A percentile compares a stretch with the other conserved stretches of the same genome.
Conservation (phyloP, 2,329 filamentous ascomycete genomes). For the Colletotrichum orbiculare region DNA sequence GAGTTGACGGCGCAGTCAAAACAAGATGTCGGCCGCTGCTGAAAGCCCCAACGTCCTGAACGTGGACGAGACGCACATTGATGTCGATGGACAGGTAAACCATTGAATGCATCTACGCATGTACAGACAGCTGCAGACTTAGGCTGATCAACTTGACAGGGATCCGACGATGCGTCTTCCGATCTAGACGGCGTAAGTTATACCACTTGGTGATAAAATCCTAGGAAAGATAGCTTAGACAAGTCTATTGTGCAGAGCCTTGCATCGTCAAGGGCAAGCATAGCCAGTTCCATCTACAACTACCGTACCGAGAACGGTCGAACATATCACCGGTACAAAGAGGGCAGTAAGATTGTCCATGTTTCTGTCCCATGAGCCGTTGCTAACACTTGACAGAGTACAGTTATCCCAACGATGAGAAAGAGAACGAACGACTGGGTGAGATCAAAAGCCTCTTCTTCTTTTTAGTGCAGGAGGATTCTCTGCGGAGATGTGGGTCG, state of each 20-base stretch:
- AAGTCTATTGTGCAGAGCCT: neutral
- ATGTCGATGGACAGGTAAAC: neutral
- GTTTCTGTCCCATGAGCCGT: neutral
- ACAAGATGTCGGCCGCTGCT: neutral
- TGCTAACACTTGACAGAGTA: neutral
- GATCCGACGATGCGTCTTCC: neutral
- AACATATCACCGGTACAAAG: conserved; percentile 12
- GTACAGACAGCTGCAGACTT: too few relatives aligned
- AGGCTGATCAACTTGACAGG: neutral
- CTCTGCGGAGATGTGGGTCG: too few relatives aligned
- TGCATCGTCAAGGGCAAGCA: neutral
- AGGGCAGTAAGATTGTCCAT: neutral
- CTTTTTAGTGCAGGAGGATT: too few relatives aligned
- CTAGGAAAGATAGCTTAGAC: neutral
- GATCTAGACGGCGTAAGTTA: neutral
- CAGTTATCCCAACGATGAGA: conserved; percentile 13
- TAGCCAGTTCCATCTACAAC: conserved; percentile 3
- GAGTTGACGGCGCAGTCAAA: too few relatives aligned
- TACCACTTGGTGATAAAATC: too few relatives aligned
- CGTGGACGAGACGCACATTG: conserved; percentile 1
- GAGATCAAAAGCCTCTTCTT: neutral
- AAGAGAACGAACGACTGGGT: conserved; percentile 19
- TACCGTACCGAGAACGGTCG: neutral
- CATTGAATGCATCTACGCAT: too few relatives aligned
- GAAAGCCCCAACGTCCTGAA: neutral